Conservation (phyloP, 2,329 filamentous ascomycete genomes). For the Penicillium sp. region DNA sequence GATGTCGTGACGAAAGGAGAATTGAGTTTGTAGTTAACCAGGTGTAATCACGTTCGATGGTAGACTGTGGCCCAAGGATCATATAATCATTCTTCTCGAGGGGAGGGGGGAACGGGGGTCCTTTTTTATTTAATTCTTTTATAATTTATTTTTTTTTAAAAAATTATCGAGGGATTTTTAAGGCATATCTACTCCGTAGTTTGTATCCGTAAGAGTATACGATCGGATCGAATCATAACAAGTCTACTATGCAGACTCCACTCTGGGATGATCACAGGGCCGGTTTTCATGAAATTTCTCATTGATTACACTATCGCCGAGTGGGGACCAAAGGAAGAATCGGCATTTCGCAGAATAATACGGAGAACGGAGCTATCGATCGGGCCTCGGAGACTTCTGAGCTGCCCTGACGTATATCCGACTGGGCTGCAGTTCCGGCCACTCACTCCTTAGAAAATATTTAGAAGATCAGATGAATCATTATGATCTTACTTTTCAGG, state of each 20-base stretch:
- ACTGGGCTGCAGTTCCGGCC: conserved; percentile 16
- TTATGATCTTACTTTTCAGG: conserved; percentile 1
- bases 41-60: conserved; percentile 1
- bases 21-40: conserved; percentile 10
- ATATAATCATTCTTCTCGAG: conserved; percentile 11
- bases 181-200: neutral
- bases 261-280: conserved; percentile 15
- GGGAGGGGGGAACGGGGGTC: conserved; percentile 5
- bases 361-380: conserved; percentile 19
- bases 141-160: neutral
- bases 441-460: neutral
- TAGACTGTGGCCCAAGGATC: conserved; percentile 5
- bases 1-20: conserved; percentile 12
- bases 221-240: conserved; percentile 18
- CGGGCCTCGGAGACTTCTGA: conserved; percentile 14
- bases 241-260: conserved; percentile 8
- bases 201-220: neutral
- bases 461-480: neutral
- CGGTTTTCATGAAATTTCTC: conserved; percentile 3
- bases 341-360: conserved; percentile 13
- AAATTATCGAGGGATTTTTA: conserved; percentile 9
- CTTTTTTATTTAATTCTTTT: conserved; percentile 8
- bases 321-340: conserved; percentile 9
- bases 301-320: conserved; percentile 8
- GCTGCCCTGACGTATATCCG: conserved; percentile 18